Evolutionary conservation across 805 yeast species (phyloP).

Genomic region (Barnettozyma siamensis): DNA sequence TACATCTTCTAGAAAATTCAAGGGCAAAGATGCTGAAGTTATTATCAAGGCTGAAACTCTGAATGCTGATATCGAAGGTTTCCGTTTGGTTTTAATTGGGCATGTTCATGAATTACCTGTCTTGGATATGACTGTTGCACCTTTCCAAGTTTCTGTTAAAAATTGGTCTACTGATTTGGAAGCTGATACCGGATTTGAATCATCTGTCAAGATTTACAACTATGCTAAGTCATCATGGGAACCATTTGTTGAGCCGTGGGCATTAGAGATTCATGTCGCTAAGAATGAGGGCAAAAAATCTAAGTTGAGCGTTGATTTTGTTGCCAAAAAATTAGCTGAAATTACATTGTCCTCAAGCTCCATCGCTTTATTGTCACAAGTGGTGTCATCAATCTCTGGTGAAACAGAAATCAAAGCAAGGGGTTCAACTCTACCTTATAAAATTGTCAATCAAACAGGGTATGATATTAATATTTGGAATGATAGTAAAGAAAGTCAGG

Average conservation of each 20-base stretch:
- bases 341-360: constrained; percentile 77
- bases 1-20: constrained; percentile 18
- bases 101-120: constrained; percentile 89
- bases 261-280: constrained; percentile 65
- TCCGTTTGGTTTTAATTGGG: constrained; percentile 79
- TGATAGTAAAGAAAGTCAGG: constrained; percentile 32
- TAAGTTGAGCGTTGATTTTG: constrained; percentile 55
- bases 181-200: constrained; percentile 58
- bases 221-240: constrained; percentile 93
- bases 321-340: constrained; percentile 74
- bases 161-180: constrained; percentile 86
- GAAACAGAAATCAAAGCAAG: constrained; percentile 54
- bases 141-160: constrained; percentile 60
- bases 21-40: constrained; percentile 29
- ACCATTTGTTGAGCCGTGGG: constrained; percentile 87
- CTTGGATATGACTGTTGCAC: constrained; percentile 64
- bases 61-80: constrained; percentile 61
- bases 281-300: constrained; percentile 40
- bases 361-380: constrained; percentile 68
- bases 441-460: constrained; percentile 81
- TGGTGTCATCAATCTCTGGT: constrained; percentile 50
- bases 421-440: constrained; percentile 78
- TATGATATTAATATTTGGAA: constrained; percentile 76
- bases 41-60: constrained; percentile 65
- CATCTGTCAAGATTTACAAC: constrained; percentile 72